These are phyloP conservation scores for Ustilago nuda DNA, from an alignment of 1,284 basidiomycete species.

Conservation along the genomic window DNA sequence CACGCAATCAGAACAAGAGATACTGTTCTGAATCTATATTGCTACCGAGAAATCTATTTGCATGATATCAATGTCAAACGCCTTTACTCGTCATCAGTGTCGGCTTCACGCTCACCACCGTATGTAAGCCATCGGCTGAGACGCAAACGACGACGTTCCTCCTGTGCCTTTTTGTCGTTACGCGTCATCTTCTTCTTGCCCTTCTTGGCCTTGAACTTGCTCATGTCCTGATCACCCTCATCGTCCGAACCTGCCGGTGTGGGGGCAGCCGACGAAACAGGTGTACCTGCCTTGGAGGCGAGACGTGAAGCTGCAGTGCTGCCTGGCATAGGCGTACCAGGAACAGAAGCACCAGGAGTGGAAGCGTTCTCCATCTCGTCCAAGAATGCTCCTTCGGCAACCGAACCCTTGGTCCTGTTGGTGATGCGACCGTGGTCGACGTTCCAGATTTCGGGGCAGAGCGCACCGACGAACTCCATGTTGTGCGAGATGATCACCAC, in stretches of 20 bases:
- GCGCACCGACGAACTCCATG: conserved; percentile 69
- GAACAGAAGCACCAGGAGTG: conserved; percentile 79
- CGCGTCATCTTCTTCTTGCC: conserved; percentile 69
- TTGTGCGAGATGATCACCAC: conserved; percentile 98
- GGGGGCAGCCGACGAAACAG: conserved; percentile 68
- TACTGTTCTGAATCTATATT: conserved; percentile 11
- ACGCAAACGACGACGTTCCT: conserved; percentile 64
- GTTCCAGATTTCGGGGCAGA: conserved; percentile 74
- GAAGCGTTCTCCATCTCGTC: conserved; percentile 71
- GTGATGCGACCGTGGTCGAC: conserved; percentile 81
- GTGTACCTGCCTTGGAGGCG: conserved; percentile 68
- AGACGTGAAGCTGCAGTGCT: conserved; percentile 70
- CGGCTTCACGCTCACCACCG: conserved; percentile 65
- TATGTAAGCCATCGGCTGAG: conserved; percentile 64
- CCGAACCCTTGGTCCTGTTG: conserved; percentile 85
- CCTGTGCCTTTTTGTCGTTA: conserved; percentile 68
- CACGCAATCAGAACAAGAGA: neutral
- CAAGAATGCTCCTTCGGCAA: conserved; percentile 81
- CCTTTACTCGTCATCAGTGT: conserved; percentile 65
- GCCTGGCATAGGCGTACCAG: conserved; percentile 72
- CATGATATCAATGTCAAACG: neutral
- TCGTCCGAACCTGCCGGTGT: conserved; percentile 71
- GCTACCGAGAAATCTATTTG: conserved; percentile 12
- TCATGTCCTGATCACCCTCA: conserved; percentile 69
- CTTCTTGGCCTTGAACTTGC: conserved; percentile 68